Evolutionary conservation across 2,329 filamentous ascomycete genomes (phyloP), one percentile per base, ranked within the genome.

Genomic region (Fonsecaea erecta): DNA sequence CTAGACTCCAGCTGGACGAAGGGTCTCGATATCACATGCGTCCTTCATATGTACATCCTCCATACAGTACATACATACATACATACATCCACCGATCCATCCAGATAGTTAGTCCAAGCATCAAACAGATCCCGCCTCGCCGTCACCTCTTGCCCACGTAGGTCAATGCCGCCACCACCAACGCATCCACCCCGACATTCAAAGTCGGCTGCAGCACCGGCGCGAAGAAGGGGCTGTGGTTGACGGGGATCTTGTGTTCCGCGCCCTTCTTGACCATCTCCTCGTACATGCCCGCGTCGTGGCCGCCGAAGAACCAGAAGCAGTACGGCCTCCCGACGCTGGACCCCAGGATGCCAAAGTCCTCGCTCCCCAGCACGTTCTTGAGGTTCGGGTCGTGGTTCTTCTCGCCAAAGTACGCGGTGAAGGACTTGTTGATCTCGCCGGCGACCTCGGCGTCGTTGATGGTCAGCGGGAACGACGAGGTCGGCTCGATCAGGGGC

Each of bases 201-300:
- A 89, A 73, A 0, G 86, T 89, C 7, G 86, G 86, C 73, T 84
- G 81, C 26, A 88, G 80, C 0, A 81, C 82, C 4, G 86, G 86
- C 34, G 83, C 83, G 75, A 89, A 89, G 60, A 81, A 79, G 0
- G 84, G 81, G 64, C 81, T 84, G 72, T 89, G 87, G 68, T 89
- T 89, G 0, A 82, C 81, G 0, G 87, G 83, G 12, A 88, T 80
- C 59, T 82, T 82, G 67, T 80, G 76, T 65, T 79, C 73, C 63
- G 68, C 77, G 0, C 81, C 82, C 51, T 82, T 80, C 60, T 73
- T 76, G 72, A 80, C 76, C 14, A 77, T 78, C 66, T 78, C 74
- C 73, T 87, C 84, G 80, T 82, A 88, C 3, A 53, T 43, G 3
- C 28, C 32, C 28, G 35, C 16, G n/a, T 67, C 68, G 51, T 65